Percentiles rank a stretch among this genome's conserved stretches.
phyloP scores from a whole-genome alignment of 192 early-diverging fungal species.

The Coemansia sp. region DNA sequence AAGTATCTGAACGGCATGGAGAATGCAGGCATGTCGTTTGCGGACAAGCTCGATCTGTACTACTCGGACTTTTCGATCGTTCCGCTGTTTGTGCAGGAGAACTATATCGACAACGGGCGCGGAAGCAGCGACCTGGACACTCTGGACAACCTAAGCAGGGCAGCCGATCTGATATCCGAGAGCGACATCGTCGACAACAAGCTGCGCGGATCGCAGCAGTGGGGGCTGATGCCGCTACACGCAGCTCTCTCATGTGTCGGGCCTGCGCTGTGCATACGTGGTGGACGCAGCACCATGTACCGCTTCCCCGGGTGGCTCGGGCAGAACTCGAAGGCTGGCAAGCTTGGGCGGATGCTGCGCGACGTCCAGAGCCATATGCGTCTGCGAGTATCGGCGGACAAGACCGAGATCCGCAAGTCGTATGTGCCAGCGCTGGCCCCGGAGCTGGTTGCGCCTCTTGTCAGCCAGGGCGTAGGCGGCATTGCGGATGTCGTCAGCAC shows the following conservation, averaged over 20 bases:
- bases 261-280: conserved; percentile 81
- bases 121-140: conserved; percentile 39
- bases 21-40: conserved; percentile 56
- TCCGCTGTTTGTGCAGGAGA: conserved; percentile 95
- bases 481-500: conserved; percentile 71
- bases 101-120: conserved; percentile 74
- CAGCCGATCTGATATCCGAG: conserved; percentile 83
- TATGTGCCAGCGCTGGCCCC: conserved; percentile 73
- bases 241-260: conserved; percentile 79
- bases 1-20: conserved; percentile 59
- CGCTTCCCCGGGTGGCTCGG: conserved; percentile 77
- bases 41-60: conserved; percentile 85
- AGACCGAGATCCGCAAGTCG: conserved; percentile 78
- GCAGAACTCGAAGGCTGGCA: conserved; percentile 78
- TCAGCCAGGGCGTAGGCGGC: conserved; percentile 52
- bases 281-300: conserved; percentile 51
- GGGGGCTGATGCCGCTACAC: conserved; percentile 88
- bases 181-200: conserved; percentile 76
- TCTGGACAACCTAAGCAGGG: conserved; percentile 69
- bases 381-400: conserved; percentile 75
- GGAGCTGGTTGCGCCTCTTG: conserved; percentile 38
- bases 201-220: conserved; percentile 83
- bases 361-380: conserved; percentile 91
- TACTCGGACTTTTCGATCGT: conserved; percentile 86
- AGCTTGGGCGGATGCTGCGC: conserved; percentile 66